Evolutionary conservation across 345 rosid genomes (phyloP), one percentile per base, ranked within the genome.

Genomic region (Ceriops zippeliana): DNA sequence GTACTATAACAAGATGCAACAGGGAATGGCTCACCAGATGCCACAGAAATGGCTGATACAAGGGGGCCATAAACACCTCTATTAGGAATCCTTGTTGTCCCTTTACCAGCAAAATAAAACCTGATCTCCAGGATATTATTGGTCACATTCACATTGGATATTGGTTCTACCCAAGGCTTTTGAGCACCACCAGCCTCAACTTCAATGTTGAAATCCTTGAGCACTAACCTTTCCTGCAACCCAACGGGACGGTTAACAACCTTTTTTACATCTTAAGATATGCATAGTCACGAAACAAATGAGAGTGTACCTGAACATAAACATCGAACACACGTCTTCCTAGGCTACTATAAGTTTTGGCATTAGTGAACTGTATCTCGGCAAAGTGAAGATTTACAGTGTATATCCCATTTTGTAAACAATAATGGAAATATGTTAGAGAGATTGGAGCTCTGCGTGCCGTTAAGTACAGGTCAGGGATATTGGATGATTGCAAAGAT

Each of bases 371-470:
- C 49, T 83, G 67, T 70, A 86, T 59, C 86, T 87, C 90, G 1
- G 86, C 86, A 54, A 89, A 87, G 73, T 89, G 75, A 20, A 89
- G 82, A 67, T 57, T 78, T 28, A 86, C 73, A 2, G 69, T 79
- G 78, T 86, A 89, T 49, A 62, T 79, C 46, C 92, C 85, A 57
- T 87, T 89, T 76, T 74, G 79, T 52, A 87, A 75, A 78, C 92
- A 89, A 69, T 83, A 81, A 66, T 85, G 88, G 77, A 82, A 87
- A 75, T 89, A 89, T 17, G 90, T 87, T 58, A 87, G 92, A 26
- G 92, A 80, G 57, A 84, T 58, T 1, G 96, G 87, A 76, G 90
- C 71, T 58, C 67, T 74, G 22, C 92, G 83, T 28, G 89, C 85
- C 63, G 83, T 75, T 61, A 17, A 61, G 74, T 83, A 85, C 22